Evolutionary conservation across 148 eudicot species (phyloP), one percentile per base, ranked within the genome.

Genomic region (Rhododendron molle): DNA sequence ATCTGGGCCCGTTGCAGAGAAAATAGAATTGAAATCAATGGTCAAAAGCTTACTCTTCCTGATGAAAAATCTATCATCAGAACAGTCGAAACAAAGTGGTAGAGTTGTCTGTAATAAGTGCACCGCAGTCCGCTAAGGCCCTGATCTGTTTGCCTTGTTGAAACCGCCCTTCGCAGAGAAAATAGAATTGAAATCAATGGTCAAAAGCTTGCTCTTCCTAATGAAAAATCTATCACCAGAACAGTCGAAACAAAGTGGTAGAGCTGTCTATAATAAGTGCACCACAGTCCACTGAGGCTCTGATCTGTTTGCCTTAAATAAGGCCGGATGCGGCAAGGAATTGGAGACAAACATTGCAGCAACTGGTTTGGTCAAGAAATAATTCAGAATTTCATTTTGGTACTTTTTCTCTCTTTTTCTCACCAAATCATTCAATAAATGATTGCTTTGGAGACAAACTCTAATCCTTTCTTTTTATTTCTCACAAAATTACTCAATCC

Each of bases 281-380:
- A 90, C 86, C 60, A 92, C 95, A 12, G 98, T 93, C 98, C 98
- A 97, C 38, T 85, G 87, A 56, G 94, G 91, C 54, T 92, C 95
- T 67, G 83, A 85, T 2, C 78, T 74, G 10, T 73, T 23, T 16
- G 91, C 82, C 91, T 92, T 93, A 28, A 82, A 23, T 8, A 97
- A 76, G 2, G 95, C 91, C 52, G 98, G 94, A 30, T 84, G 84
- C 1, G 95, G 90, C 85, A 95, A 87, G 12, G 83, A 79, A 69
- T 81, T 86, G 0, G 90, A 90, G 0, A 91, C 89, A 89, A 90
- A 92, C 94, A 97, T 93, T 23, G 92, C 94, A 38, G 95, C 95
- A 14, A 85, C 83, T 28, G 87, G 88, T 89, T 82, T 94, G 38
- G 84, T 86, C 62, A 97, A 86, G 83, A 93, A 94, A 56, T 88